Evolutionary conservation across 164 flowering plant genomes (phyloP).

Genomic region (Protea cynaroides): DNA sequence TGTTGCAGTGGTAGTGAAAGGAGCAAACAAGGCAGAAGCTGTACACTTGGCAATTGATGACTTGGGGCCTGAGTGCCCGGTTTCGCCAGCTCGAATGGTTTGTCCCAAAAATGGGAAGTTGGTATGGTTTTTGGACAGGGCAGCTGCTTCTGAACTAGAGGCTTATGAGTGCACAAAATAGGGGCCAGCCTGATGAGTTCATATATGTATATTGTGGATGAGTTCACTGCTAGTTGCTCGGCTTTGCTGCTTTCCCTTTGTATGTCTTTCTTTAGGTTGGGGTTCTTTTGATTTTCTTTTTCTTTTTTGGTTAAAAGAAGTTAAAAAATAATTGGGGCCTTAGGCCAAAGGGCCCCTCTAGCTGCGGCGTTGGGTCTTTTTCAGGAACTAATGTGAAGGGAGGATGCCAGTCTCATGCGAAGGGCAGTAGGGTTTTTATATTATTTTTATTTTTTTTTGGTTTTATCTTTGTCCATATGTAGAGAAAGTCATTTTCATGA

Average conservation of each 20-base stretch:
- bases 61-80: slow-evolving; percentile 24
- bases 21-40: slow-evolving; percentile 54
- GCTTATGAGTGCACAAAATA: slow-evolving; percentile 22
- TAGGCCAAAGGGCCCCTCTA: background rate
- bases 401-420: background rate
- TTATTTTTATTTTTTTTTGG: too few relatives aligned
- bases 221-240: slow-evolving; percentile 5
- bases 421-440: background rate
- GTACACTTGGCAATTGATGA: slow-evolving; percentile 40
- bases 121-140: slow-evolving; percentile 72
- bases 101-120: slow-evolving; percentile 51
- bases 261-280: slow-evolving; percentile 3
- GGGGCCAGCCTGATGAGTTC: slow-evolving; percentile 16
- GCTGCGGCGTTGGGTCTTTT: background rate
- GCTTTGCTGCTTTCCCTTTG: background rate
- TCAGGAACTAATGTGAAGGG: background rate
- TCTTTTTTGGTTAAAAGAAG: slow-evolving; percentile 11
- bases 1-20: slow-evolving; percentile 62
- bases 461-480: background rate
- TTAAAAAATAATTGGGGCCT: slow-evolving; percentile 12
- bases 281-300: background rate
- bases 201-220: slow-evolving; percentile 25
- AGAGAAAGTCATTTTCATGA: background rate
- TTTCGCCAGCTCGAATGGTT: slow-evolving; percentile 54
- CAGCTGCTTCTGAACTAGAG: slow-evolving; percentile 57